Evolutionary conservation across 192 early-diverging fungal species (phyloP), one percentile per base, ranked within the genome.

Genomic region (Coemansia sp.): DNA sequence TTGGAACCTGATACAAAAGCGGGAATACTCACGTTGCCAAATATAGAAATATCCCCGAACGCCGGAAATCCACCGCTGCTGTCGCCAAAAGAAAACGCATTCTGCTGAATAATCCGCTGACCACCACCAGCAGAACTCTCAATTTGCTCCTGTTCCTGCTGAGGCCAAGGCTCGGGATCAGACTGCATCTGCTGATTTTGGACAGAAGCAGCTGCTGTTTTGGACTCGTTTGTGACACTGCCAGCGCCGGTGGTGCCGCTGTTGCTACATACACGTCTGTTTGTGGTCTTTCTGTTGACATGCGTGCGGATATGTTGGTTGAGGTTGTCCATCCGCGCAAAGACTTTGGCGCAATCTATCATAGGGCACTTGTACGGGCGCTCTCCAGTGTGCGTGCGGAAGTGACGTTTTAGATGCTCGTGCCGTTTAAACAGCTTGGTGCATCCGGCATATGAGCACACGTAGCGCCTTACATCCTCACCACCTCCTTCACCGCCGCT

Each of bases 351-450:
- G 60, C 91, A 93, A 44, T 85, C 89, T 10, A 84, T 79, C 3
- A 87, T 83, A 11, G 71, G 69, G 61, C 91, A 93, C 45, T 84
- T 70, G 80, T 89, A 91, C 1, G 91, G 91, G 50, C 87, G 84
- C 72, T 93, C 91, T 39, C 91, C 91, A 13, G 89, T 93, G 66
- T 93, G 90, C 0, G 87, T 90, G 4, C 89, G 86, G 53, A 88
- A 82, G 68, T 93, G 91, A 38, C 90, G 85, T 54, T 87, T 92
- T 70, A 90, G 84, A 63, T 93, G 91, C 74, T 91, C 91, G 13
- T 90, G 81, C 38, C 91, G 88, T 55, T 88, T 86, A 71, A 93
- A 93, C 51, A 78, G 84, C 74, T 88, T 90, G 44, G 74, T 72
- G 65, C 91, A 93, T 38, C 81, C 81, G 5, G 72, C 51, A 60